These are phyloP conservation scores for Arthromyces matolae DNA, from an alignment of 768 basidiomycete species.

Conservation along the genomic window DNA sequence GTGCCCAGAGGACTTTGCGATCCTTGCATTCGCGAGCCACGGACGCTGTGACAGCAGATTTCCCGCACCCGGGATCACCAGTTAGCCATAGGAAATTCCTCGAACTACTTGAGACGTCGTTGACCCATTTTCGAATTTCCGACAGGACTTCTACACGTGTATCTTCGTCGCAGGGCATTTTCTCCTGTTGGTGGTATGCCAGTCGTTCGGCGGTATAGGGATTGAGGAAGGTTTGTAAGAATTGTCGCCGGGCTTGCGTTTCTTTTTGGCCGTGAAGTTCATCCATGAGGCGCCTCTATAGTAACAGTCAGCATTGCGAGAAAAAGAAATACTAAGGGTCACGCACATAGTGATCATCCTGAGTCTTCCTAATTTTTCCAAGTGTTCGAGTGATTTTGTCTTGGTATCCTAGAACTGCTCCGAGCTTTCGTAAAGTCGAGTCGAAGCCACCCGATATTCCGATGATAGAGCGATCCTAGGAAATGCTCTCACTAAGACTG, in stretches of 20 bases:
- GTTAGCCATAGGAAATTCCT: constrained; percentile 10
- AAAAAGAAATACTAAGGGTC: no score
- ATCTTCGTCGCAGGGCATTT: constrained; percentile 5
- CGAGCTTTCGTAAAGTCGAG: constrained; percentile 5
- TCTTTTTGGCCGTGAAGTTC: constrained; percentile 1
- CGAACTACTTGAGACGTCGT: background rate
- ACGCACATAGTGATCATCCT: constrained; percentile 5
- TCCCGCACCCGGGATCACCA: constrained; percentile 9
- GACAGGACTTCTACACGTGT: constrained; percentile 4
- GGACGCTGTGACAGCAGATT: constrained; percentile 7
- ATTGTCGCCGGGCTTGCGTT: background rate
- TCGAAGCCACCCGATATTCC: constrained; percentile 11
- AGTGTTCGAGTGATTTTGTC: background rate
- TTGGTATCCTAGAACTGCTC: background rate
- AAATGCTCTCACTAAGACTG: background rate
- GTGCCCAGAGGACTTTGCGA: constrained; percentile 14
- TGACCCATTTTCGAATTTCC: constrained; percentile 3
- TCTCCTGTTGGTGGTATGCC: constrained; percentile 2
- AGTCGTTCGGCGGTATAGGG: background rate
- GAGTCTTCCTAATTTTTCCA: background rate
- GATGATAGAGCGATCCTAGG: constrained; percentile 13
- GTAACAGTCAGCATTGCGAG: background rate
- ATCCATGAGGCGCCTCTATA: background rate
- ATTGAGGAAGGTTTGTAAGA: background rate
- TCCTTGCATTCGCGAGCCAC: constrained; percentile 6